Conservation (phyloP, 768 basidiomycete species). For the Boletus rex-veris region DNA sequence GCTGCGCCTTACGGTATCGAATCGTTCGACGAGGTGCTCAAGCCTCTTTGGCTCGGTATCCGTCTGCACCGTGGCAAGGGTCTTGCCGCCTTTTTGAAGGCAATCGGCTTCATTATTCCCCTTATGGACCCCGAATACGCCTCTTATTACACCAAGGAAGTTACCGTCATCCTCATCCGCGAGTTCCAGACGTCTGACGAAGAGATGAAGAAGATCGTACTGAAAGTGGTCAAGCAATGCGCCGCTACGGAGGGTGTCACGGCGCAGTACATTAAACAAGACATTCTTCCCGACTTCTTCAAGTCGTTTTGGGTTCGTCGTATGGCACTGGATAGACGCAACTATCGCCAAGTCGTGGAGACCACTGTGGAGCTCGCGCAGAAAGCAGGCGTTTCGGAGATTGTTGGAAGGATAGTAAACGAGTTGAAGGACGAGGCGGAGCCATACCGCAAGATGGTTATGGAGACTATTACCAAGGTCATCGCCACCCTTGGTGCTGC, state of each 20-base stretch:
- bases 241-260: slow-evolving; percentile 98
- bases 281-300: slow-evolving; percentile 99
- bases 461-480: slow-evolving; percentile 99
- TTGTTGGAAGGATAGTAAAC: slow-evolving; percentile 77
- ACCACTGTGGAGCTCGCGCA: slow-evolving; percentile 98
- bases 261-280: slow-evolving; percentile 91
- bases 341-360: slow-evolving; percentile 96
- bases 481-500: slow-evolving; percentile 92
- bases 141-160: slow-evolving; percentile 98
- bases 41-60: slow-evolving; percentile 77
- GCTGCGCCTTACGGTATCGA: slow-evolving; percentile 99
- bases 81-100: slow-evolving; percentile 77
- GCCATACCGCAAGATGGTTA: slow-evolving; percentile 98
- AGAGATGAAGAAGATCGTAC: slow-evolving; percentile 99
- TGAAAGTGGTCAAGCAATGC: slow-evolving; percentile 99
- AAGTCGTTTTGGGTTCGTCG: slow-evolving; percentile 98
- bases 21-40: slow-evolving; percentile 93
- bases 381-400: slow-evolving; percentile 95
- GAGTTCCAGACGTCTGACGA: slow-evolving; percentile 99
- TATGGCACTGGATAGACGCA: slow-evolving; percentile 95
- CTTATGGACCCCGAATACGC: slow-evolving; percentile 99
- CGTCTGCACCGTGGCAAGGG: slow-evolving; percentile 77
- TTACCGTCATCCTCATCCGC: slow-evolving; percentile 93
- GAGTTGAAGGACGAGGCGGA: slow-evolving; percentile 59
- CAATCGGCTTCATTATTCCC: slow-evolving; percentile 98